Evolutionary conservation across 2,329 filamentous ascomycete species (phyloP), one percentile per base, ranked within the genome.

Genomic region (Ilyonectria mors-panacis): DNA sequence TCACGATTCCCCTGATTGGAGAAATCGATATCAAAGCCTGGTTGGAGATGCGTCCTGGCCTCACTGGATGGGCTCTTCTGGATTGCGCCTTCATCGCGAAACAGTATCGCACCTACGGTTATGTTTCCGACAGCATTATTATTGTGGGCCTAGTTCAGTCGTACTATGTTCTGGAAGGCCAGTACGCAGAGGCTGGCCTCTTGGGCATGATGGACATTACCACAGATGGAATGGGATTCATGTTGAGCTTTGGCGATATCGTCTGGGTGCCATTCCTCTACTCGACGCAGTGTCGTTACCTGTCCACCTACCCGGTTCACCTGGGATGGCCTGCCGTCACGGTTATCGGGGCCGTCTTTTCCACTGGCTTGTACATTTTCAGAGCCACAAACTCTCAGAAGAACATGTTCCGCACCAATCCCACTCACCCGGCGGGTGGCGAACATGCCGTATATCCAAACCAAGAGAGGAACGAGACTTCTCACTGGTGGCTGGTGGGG

Each of bases 401-500:
- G 88, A 95, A 96, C 81, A 87, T 88, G n/a, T 98, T 98, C 89
- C 91, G 95, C 63, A 95, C 89, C 21, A 89, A 97, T 78, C 95
- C 94, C 15, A 85, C 92, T 30, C 91, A 97, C 76, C 92, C 94
- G 0, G 86, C 87, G 15, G 15, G 89, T 97, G 58, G 87, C 88
- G 44, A 90, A 95, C 77, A 88, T 97, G 73, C 89, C 91, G 73
- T 97, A 92, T 79, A 94, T 98, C 66, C 86, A 95, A 81, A 98
- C 95, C 2, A 90, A 90, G 75, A 86, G 89, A 3, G 95, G 95
- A 59, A 94, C 92, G 23, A 91, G 91, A 66, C 87, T 97, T 35
- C 86, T 98, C 67, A 90, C 91, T 0, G 91, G 92, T 1, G 95
- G 95, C 50, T 98, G 95, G 95, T 97, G 95, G 95, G 95, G 94